Evolutionary conservation across 148 eudicot species (phyloP), one percentile per base, ranked within the genome.

Genomic region (Heliosperma pusillum): DNA sequence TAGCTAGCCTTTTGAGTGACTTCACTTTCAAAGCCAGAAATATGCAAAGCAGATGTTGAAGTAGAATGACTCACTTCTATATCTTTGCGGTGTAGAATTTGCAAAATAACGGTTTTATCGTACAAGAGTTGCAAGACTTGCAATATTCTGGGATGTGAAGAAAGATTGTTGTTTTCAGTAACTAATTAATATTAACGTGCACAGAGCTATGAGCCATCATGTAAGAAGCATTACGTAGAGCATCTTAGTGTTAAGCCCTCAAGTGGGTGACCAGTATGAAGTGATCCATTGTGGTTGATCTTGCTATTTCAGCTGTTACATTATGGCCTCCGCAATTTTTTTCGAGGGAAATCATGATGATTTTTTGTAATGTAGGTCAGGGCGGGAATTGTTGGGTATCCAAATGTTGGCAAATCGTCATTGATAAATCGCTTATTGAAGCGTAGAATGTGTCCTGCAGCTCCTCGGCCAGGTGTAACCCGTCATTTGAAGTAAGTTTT

Each of bases 351-450:
- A 47, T 47, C 56, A 62, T 79, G 74, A 78, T 61, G 15, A 75
- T 40, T 72, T 59, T n/a, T 42, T 82, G 69, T 74, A 67, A 79
- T 75, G 56, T 87, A 95, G 99, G 96, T 95, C 72, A 89, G 99
- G 76, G 99, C 97, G 81, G 99, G 99, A 79, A 86, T 95, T 70
- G 97, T 95, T 59, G 99, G 99, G 24, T 95, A 92, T 84, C 99
- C 99, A 74, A 95, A 95, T 89, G 97, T 95, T 81, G 99, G 99
- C 10, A 95, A 95, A 82, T 95, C 99, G 78, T 95, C 99, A 65
- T 84, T 95, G 83, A 88, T 95, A 68, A 95, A 95, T 76, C 99
- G 99, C 74, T 82, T 95, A 85, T 83, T 95, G 73, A 95, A 95
- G 85, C 91, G 99, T 27, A 88, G 97, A 55, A 86, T 92, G 89